phyloP scores from a whole-genome alignment of 352 stramenopile genomes.

The Elongisporangium prolatum region DNA sequence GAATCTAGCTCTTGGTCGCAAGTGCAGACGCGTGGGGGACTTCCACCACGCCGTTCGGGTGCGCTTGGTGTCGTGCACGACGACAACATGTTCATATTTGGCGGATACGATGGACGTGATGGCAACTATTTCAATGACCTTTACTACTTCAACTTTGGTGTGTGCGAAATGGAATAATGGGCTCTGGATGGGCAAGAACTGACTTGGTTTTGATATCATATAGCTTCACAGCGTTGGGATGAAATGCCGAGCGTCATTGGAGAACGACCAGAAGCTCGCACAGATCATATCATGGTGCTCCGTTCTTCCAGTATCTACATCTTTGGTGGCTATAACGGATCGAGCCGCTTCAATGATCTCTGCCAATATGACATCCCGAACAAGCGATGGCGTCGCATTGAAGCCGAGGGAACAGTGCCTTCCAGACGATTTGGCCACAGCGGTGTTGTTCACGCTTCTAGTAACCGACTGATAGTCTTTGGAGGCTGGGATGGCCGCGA shows the following conservation, averaged over 20 bases:
- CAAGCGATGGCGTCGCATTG: constrained; percentile 50
- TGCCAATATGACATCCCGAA: constrained; percentile 62
- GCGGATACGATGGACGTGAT: constrained; percentile 85
- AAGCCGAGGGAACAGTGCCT: constrained; percentile 41
- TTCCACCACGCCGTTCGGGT: constrained; percentile 70
- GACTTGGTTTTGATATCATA: not conserved
- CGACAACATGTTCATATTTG: constrained; percentile 87
- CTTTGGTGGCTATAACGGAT: constrained; percentile 87
- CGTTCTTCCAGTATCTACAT: constrained; percentile 79
- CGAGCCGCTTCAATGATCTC: constrained; percentile 78
- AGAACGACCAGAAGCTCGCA: constrained; percentile 68
- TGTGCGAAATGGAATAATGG: not conserved
- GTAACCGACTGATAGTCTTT: constrained; percentile 79
- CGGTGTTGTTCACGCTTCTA: constrained; percentile 62
- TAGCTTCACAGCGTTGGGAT: constrained; percentile 56
- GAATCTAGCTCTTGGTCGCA: constrained; percentile 66
- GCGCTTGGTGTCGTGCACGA: constrained; percentile 77
- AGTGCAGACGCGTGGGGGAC: constrained; percentile 51
- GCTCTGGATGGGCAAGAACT: not conserved
- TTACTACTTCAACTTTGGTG: constrained; percentile 85
- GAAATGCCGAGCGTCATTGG: constrained; percentile 66
- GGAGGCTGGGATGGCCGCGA: constrained; percentile 84
- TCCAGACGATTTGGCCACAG: constrained; percentile 80
- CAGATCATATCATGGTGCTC: constrained; percentile 86
- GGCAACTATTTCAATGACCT: constrained; percentile 90